These are phyloP conservation scores for Zygoascus hellenicus DNA, from an alignment of 1,139 yeast genomes.

Conservation along the genomic window DNA sequence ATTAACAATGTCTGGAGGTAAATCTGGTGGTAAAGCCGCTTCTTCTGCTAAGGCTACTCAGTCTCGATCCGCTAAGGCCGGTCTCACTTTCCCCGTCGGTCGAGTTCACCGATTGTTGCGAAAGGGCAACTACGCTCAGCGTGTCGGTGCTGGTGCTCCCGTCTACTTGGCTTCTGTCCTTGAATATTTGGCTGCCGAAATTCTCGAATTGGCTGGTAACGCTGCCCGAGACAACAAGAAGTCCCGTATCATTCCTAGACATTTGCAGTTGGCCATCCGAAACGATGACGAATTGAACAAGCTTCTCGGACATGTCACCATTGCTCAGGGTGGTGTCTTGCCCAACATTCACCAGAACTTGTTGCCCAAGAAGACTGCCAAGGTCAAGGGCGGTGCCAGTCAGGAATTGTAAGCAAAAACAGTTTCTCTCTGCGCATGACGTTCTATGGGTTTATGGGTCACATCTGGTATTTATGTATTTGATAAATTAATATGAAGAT, in stretches of 20 bases:
- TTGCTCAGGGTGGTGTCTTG: slow-evolving; percentile 97
- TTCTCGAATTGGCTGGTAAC: slow-evolving; percentile 96
- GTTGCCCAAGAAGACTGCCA: slow-evolving; percentile 73
- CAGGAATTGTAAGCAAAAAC: slow-evolving; percentile 31
- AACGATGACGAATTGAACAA: slow-evolving; percentile 96
- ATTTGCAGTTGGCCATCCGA: slow-evolving; percentile 96
- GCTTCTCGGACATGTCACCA: slow-evolving; percentile 87
- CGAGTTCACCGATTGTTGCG: slow-evolving; percentile 96
- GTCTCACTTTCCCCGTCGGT: slow-evolving; percentile 99
- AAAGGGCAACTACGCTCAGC: slow-evolving; percentile 98
- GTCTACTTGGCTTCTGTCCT: slow-evolving; percentile 93
- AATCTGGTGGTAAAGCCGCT: slow-evolving; percentile 93
- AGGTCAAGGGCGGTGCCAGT: slow-evolving; percentile 34
- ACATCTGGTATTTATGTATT: slow-evolving; percentile 11
- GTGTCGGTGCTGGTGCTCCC: slow-evolving; percentile 98
- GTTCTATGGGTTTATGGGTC: slow-evolving; percentile 9
- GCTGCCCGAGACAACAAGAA: slow-evolving; percentile 98
- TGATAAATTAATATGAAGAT: slow-evolving; percentile 11
- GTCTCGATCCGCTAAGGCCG: slow-evolving; percentile 97
- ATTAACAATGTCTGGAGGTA: slow-evolving; percentile 87
- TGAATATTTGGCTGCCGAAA: slow-evolving; percentile 96
- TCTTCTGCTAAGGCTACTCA: slow-evolving; percentile 86
- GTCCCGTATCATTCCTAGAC: slow-evolving; percentile 98
- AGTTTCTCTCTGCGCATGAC: slow-evolving; percentile 5
- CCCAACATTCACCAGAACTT: slow-evolving; percentile 93